These are phyloP conservation scores for Melaleuca quinquenervia DNA, from an alignment of 345 rosid genomes.

Conservation along the genomic window DNA sequence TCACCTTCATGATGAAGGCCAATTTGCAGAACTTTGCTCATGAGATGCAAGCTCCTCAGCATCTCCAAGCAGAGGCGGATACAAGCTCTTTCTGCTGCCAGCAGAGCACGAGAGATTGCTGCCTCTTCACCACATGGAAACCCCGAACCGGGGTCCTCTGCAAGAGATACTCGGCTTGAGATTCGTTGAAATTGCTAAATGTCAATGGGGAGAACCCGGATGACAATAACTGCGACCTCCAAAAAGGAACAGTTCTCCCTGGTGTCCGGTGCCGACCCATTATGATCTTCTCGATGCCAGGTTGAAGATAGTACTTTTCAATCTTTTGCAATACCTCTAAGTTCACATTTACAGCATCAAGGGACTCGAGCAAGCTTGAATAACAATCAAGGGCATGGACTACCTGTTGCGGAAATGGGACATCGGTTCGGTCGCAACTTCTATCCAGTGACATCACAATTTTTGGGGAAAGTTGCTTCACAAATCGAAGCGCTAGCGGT, in stretches of 20 bases:
- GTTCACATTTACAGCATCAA: slow-evolving; percentile 71
- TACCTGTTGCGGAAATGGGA: slow-evolving; percentile 64
- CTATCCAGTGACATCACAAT: slow-evolving; percentile 73
- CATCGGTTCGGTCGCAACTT: slow-evolving; percentile 74
- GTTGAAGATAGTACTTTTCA: slow-evolving; percentile 67
- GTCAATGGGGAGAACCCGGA: slow-evolving; percentile 55
- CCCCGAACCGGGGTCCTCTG: slow-evolving; percentile 61
- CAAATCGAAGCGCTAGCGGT: slow-evolving; percentile 49
- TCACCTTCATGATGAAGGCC: neutral
- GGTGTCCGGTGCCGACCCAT: slow-evolving; percentile 48
- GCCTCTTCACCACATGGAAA: slow-evolving; percentile 74
- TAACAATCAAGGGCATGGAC: slow-evolving; percentile 61
- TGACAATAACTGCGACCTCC: slow-evolving; percentile 65
- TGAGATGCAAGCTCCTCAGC: slow-evolving; percentile 20
- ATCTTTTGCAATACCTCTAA: slow-evolving; percentile 74
- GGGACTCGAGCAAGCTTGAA: slow-evolving; percentile 58
- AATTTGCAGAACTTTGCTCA: neutral
- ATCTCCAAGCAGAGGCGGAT: slow-evolving; percentile 85
- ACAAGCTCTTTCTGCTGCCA: slow-evolving; percentile 88
- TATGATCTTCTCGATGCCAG: slow-evolving; percentile 55
- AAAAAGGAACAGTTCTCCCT: slow-evolving; percentile 40
- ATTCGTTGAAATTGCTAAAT: slow-evolving; percentile 73
- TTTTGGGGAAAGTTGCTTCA: slow-evolving; percentile 73
- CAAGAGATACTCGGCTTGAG: slow-evolving; percentile 78
- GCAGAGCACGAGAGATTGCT: slow-evolving; percentile 64